These are phyloP conservation scores for Candida frijolesensis DNA, from an alignment of 1,139 yeast genomes.

Conservation along the genomic window DNA sequence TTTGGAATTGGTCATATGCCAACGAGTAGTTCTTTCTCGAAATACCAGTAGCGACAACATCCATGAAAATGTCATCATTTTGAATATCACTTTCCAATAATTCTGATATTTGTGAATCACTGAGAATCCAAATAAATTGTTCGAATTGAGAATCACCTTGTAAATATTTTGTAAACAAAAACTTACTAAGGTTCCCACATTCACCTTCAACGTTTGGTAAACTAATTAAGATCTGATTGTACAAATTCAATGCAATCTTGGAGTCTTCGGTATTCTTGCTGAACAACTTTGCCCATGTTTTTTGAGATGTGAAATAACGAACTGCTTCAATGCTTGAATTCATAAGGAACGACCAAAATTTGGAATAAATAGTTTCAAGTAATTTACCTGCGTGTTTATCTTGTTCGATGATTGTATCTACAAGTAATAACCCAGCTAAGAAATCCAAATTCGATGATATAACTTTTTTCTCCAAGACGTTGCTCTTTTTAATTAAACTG, in stretches of 20 bases:
- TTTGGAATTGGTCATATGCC: slow-evolving; percentile 10
- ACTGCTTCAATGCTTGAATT: slow-evolving; percentile 14
- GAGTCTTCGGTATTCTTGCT: slow-evolving; percentile 2
- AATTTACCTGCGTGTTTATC: slow-evolving; percentile 17
- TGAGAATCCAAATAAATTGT: slow-evolving; percentile 20
- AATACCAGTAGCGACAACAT: slow-evolving; percentile 5
- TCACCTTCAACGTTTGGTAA: slow-evolving; percentile 6
- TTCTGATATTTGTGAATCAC: slow-evolving; percentile 15
- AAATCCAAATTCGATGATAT: slow-evolving; percentile 51
- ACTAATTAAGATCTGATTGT: slow-evolving; percentile 14
- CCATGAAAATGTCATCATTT: slow-evolving; percentile 1
- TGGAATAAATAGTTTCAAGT: slow-evolving; percentile 27
- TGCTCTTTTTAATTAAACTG: slow-evolving; percentile 17
- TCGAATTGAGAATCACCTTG: slow-evolving; percentile 1
- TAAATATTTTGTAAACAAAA: slow-evolving; percentile 6
- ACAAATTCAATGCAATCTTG: slow-evolving; percentile 9
- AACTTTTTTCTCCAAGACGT: slow-evolving; percentile 26
- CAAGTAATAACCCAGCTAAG: slow-evolving; percentile 43
- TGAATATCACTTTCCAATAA: slow-evolving; percentile 2
- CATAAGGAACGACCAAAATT: slow-evolving; percentile 45
- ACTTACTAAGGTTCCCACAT: slow-evolving; percentile 5
- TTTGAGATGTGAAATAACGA: slow-evolving; percentile 21
- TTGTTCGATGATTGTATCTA: slow-evolving; percentile 26
- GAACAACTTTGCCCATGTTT: slow-evolving; percentile 19
- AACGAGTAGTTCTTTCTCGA: slow-evolving; percentile 3